phyloP scores from a whole-genome alignment of 1,139 yeast genomes.

The Kazachstania sp. region DNA sequence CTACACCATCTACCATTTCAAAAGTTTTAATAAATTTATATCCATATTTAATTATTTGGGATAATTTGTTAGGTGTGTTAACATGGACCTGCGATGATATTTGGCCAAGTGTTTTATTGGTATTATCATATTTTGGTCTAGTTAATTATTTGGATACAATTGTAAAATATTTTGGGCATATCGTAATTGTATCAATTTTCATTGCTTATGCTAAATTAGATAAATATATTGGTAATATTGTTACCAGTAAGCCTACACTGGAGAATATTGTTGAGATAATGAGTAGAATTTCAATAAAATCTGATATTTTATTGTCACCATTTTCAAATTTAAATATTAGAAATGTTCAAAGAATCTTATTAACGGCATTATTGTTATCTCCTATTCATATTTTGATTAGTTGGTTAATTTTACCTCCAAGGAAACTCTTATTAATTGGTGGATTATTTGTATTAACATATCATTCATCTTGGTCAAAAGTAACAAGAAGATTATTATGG shows the following conservation, averaged over 20 bases:
- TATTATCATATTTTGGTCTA: conserved; percentile 47
- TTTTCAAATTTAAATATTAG: conserved; percentile 64
- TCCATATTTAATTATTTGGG: conserved; percentile 69
- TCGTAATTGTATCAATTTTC: conserved; percentile 58
- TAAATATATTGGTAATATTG: conserved; percentile 42
- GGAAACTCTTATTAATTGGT: conserved; percentile 49
- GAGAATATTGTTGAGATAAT: conserved; percentile 84
- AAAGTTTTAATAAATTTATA: conserved; percentile 74
- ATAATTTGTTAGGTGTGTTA: conserved; percentile 57
- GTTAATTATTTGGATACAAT: conserved; percentile 69
- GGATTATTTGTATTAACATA: conserved; percentile 68
- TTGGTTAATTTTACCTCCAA: conserved; percentile 59
- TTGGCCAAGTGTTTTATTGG: conserved; percentile 63
- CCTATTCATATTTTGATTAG: conserved; percentile 72
- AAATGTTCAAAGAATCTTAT: conserved; percentile 69
- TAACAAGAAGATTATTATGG: conserved; percentile 78
- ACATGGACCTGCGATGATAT: conserved; percentile 91
- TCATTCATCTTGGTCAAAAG: conserved; percentile 78
- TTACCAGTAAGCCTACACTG: conserved; percentile 64
- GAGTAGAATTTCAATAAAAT: conserved; percentile 64
- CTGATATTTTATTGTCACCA: conserved; percentile 71
- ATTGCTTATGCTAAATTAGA: conserved; percentile 60
- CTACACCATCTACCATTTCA: conserved; percentile 88
- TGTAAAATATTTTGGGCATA: conserved; percentile 72
- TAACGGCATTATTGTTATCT: conserved; percentile 77